phyloP scores from a whole-genome alignment of 2,329 filamentous ascomycete species.

The Byssoonygena ceratinophila region DNA sequence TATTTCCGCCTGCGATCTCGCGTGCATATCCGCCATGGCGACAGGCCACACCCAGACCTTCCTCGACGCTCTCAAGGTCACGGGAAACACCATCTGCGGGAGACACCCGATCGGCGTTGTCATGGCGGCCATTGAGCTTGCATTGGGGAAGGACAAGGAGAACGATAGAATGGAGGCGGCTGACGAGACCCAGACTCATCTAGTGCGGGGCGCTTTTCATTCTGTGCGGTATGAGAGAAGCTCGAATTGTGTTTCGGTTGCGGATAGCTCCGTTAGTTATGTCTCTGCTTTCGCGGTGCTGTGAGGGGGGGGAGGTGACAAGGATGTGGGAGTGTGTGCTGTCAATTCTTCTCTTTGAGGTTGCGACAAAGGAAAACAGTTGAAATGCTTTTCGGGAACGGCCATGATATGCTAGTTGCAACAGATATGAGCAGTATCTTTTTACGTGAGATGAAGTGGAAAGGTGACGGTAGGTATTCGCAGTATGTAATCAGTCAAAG shows the following conservation, averaged over 20 bases:
- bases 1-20: constrained; percentile 67
- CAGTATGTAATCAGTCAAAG: no score
- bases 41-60: constrained; percentile 63
- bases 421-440: no score
- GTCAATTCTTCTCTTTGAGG: no score
- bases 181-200: constrained; percentile 16
- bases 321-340: no score
- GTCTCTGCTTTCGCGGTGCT: constrained; percentile 79
- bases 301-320: constrained; percentile 26
- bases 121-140: constrained; percentile 72
- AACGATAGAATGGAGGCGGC: constrained; percentile 15
- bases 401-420: no score
- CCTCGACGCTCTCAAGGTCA: constrained; percentile 55
- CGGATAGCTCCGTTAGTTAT: constrained; percentile 87
- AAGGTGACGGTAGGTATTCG: no score
- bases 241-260: constrained; percentile 54
- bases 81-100: constrained; percentile 86
- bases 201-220: constrained; percentile 49
- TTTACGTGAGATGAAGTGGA: no score
- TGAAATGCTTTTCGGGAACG: no score
- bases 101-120: constrained; percentile 87
- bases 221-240: constrained; percentile 85
- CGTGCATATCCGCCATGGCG: constrained; percentile 76
- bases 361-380: no score
- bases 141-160: constrained; percentile 37